Base-by-base conservation (phyloP, 805 yeast species). In the Nakazawaea ernobii region DNA sequence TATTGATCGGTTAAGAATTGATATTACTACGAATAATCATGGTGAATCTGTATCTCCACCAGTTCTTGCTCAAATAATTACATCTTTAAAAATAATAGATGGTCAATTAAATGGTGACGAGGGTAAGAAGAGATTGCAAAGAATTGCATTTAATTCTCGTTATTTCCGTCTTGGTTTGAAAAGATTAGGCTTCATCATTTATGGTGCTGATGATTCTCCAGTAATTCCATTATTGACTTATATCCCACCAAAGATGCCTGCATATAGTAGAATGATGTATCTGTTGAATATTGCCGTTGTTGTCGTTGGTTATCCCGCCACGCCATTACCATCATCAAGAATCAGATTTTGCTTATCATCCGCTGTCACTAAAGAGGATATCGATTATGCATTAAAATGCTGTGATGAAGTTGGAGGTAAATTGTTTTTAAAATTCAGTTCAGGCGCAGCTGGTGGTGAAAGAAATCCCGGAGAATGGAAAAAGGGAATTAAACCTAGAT, bases 251-350 rank as follows among this genome's bases (percentile, higher is more conserved):
- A 92, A 91, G 63, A 89, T 94, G 95, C 95, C 96, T 26, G 90
- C 92, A 0, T 79, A 90, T 52, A 84, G 96, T 40, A 78, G 96
- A 63, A 78, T 80, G 76, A 77, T 92, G 75, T 77, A 85, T 56
- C 80, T 77, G 53, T 73, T 80, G 66, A 86, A 86, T 45, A 83
- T 94, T 51, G 99, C 99, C 3, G 91, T 92, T 42, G 99, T 94
- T 32, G 84, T 92, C 53, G 98, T 92, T 39, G 97, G 98, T 33
- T 94, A 94, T 63, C 99, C 99, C 9, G 99, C 99, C 1, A 92
- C 98, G 0, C 96, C 96, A 32, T 74, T 94, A 55, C 82, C 88
- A 38, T 80, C 90, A 33, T 86, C 96, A 5, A 81, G 99, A 68
- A 90, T 89, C 27, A 80, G 99, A 65, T 80, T 94, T 58, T 94